Evolutionary conservation across 768 basidiomycete species (phyloP), one percentile per base, ranked within the genome.

Genomic region (Trametes gibbosa): DNA sequence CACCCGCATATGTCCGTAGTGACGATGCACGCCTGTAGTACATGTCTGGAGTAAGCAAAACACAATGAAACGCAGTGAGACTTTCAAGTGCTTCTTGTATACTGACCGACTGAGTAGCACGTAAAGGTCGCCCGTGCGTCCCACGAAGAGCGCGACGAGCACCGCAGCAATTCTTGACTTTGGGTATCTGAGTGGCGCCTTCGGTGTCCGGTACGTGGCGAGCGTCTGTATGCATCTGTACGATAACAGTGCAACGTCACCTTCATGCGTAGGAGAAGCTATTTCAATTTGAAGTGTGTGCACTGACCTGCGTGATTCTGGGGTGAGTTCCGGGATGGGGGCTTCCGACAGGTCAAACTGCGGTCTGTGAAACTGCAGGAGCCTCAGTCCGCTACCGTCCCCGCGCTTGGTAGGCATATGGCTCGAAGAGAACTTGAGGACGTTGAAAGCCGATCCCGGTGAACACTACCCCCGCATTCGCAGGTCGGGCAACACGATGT

Each of bases 131-230:
- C 94, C 93, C 29, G 79, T 78, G 7, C 93, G 77, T 0, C 94
- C 94, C 2, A 93, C 84, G 60, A 96, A 96, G 49, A 96, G 67
- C 12, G 91, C 90, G 0, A 94, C 87, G 10, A 94, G 79, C 0
- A 94, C 92, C 0, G 90, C 90, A 0, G 92, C 88, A 52, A 81
- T 79, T 50, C 81, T 73, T 7, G 82, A 79, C 13, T 83, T 77
- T 0, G 90, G 90, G 50, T 82, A 75, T 23, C 53, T 66, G 37
- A 73, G 8, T 59, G 52, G 58, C 0, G 67, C 69, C 52, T 76
- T 77, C 1, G 78, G 77, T 2, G 79, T 63, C 3, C 73, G 74
- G 66, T 87, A 84, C 4, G 74, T 65, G 0, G 77, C 78, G 5
- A 87, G 74, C 53, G 81, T 85, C 48, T 77, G 74, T 17, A 89